These are phyloP conservation scores for Hypoxylon sp. DNA, from an alignment of 2,329 filamentous ascomycete genomes.

Conservation along the genomic window DNA sequence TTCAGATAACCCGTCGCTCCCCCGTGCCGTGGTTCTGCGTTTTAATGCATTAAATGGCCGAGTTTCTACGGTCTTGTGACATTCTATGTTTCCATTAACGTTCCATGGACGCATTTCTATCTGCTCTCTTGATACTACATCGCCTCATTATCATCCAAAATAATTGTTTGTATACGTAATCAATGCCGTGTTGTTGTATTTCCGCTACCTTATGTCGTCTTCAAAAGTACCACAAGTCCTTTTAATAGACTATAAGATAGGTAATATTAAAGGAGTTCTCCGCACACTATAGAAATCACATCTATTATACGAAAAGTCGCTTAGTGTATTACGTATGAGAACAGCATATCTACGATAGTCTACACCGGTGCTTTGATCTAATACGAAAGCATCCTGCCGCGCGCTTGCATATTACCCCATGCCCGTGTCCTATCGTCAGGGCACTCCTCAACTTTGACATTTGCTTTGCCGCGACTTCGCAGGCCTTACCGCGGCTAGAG, in stretches of 20 bases:
- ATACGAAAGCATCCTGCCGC: conserved; percentile 38
- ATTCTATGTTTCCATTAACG: conserved; percentile 44
- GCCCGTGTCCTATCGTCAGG: conserved; percentile 6
- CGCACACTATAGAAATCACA: background rate
- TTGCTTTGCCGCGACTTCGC: conserved; percentile 41
- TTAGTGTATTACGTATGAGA: background rate
- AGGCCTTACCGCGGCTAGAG: conserved; percentile 35
- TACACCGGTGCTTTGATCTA: conserved; percentile 6
- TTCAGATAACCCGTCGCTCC: conserved; percentile 42
- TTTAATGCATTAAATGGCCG: conserved; percentile 47
- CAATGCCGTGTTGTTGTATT: conserved; percentile 18
- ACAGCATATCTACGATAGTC: conserved; percentile 2
- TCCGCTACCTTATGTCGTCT: conserved; percentile 1
- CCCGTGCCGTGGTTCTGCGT: conserved; percentile 44
- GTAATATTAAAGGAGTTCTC: too few relatives aligned
- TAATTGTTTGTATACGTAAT: conserved; percentile 34
- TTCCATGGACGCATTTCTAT: conserved; percentile 37
- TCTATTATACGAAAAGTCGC: conserved; percentile 8
- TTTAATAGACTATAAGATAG: background rate
- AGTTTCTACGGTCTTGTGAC: conserved; percentile 47
- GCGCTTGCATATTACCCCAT: conserved; percentile 40
- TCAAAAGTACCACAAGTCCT: conserved; percentile 9
- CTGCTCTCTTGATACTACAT: conserved; percentile 23
- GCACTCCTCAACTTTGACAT: conserved; percentile 8
- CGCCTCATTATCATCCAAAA: conserved; percentile 24